Base-by-base conservation (phyloP, 2,329 filamentous ascomycete species). In the Basipetospora sp. region DNA sequence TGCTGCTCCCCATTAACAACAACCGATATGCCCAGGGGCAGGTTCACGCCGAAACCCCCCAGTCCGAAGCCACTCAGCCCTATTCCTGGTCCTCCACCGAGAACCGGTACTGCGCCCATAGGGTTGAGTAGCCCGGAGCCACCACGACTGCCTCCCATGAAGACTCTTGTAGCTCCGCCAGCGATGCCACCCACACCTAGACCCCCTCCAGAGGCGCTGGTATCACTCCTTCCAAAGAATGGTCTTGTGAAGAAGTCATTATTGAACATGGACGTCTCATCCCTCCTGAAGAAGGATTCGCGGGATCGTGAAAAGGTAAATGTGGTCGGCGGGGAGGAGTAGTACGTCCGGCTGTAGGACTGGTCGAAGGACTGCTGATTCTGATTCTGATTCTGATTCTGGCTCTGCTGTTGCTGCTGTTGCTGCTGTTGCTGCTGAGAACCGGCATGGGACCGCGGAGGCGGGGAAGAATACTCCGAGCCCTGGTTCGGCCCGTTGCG, bases 231-330 rank as follows among this genome's bases (percentile, higher is more conserved):
- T 4, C 16, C 18, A 15, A 35, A 35, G 8, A 35, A 10, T 4
- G 33, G 33, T 14, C 33, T n/a, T 13, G 17, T 17, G 17, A 38
- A 38, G 29, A 38, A 38, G 16, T 17, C 36, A 3, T 30, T 30
- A 3, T 28, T 18, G 15, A 38, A 32, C 16, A 32, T 32, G 9
- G 29, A 31, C 20, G 29, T 8, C 10, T 14, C 29, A 11, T 38
- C 36, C 29, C 36, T 27, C 30, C 25, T 31, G 20, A 38, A 38
- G 31, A 38, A 38, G 6, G 28, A 32, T 19, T 38, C 36, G 2
- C 36, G 13, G 6, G 36, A 38, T 9, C 36, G 18, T 9, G 36
- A 20, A 25, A 38, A 38, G 4, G 30, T 28, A 17, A 38, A 38
- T 9, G 13, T 33, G 19, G 36, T 31, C 10, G 29, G 36, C 15